Evolutionary conservation across 83 land plant genomes (phyloP).

Genomic region (Larix sibirica): DNA sequence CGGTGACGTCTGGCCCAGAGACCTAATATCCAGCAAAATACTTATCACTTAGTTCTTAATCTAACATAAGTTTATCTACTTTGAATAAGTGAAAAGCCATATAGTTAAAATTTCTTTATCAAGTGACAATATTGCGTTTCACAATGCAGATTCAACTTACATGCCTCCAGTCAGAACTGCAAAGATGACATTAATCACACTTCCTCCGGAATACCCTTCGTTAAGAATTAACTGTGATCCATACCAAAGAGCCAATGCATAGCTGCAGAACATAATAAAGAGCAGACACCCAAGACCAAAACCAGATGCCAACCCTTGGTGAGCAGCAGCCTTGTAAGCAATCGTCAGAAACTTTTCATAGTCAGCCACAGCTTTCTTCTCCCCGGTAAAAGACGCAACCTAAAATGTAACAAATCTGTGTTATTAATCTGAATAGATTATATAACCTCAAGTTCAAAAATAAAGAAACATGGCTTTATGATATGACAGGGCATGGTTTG

Average conservation of each 20-base stretch:
- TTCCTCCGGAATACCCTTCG: slow-evolving; percentile 67
- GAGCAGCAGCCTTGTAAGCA: slow-evolving; percentile 43
- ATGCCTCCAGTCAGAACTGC: slow-evolving; percentile 65
- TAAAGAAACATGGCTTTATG: too few species aligned
- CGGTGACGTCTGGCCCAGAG: slow-evolving; percentile 53
- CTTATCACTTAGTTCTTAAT: neutral
- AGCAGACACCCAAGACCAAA: slow-evolving; percentile 47
- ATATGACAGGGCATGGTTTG: too few species aligned
- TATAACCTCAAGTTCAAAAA: too few species aligned
- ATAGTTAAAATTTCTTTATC: neutral
- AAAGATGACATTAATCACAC: slow-evolving; percentile 58
- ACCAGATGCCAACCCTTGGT: slow-evolving; percentile 65
- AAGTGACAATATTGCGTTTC: neutral
- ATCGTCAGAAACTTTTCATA: slow-evolving; percentile 38
- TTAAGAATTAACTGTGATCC: slow-evolving; percentile 56
- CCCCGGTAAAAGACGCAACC: slow-evolving; percentile 79
- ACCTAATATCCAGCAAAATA: slow-evolving; percentile 25
- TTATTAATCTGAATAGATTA: too few species aligned
- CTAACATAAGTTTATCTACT: neutral
- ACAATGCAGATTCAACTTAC: slow-evolving; percentile 36
- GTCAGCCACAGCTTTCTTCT: slow-evolving; percentile 46
- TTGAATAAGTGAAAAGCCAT: neutral
- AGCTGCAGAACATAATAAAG: slow-evolving; percentile 37
- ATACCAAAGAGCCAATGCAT: slow-evolving; percentile 68
- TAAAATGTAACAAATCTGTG: slow-evolving; percentile 3